Evolutionary conservation across 768 basidiomycete species (phyloP).

Genomic region (Leccinum broughii): DNA sequence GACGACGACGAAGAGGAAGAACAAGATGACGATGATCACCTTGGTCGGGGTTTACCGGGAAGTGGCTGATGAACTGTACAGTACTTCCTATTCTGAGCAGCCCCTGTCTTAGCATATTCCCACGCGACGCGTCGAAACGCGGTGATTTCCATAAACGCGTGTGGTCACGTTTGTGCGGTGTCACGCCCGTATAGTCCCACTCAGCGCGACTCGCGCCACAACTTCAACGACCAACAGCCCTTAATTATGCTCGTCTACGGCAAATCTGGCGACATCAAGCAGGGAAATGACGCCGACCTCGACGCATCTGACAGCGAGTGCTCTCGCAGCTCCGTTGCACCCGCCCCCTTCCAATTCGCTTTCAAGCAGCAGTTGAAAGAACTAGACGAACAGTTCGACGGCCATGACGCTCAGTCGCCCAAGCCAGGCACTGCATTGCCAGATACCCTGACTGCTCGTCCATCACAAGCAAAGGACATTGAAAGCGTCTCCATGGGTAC

Average conservation of each 20-base stretch:
- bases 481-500: slow-evolving; percentile 24
- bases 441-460: slow-evolving; percentile 3
- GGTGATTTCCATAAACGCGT: slow-evolving; percentile 36
- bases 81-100: slow-evolving; percentile 15
- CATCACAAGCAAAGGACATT: slow-evolving; percentile 22
- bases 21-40: slow-evolving; percentile 5
- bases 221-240: not conserved
- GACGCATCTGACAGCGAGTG: slow-evolving; percentile 17
- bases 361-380: slow-evolving; percentile 46
- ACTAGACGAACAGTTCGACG: slow-evolving; percentile 38
- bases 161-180: slow-evolving; percentile 35
- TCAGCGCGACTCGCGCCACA: not conserved
- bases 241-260: slow-evolving; percentile 30
- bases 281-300: not conserved
- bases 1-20: slow-evolving; percentile 17
- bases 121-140: slow-evolving; percentile 24
- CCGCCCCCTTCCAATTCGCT: slow-evolving; percentile 37
- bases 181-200: slow-evolving; percentile 14
- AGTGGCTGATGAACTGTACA: slow-evolving; percentile 36
- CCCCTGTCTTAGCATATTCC: slow-evolving; percentile 21
- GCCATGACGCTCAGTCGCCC: slow-evolving; percentile 21
- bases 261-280: slow-evolving; percentile 1
- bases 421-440: slow-evolving; percentile 7
- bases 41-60: slow-evolving; percentile 28
- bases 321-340: slow-evolving; percentile 20